Conservation (phyloP, 2,329 filamentous ascomycete species). For the Xylaria sp. region DNA sequence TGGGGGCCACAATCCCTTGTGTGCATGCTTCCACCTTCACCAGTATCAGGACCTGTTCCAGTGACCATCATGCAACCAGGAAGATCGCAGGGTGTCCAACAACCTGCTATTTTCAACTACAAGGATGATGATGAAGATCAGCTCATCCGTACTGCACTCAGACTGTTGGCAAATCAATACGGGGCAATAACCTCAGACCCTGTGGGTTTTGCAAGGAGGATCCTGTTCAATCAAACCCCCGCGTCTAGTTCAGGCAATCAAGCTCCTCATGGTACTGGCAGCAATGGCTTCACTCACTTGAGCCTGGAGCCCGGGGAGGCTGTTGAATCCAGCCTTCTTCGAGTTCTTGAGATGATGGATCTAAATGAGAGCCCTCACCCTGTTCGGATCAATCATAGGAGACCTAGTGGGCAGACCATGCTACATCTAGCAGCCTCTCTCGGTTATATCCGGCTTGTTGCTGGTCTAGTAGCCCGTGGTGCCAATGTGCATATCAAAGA, state of each 20-base stretch:
- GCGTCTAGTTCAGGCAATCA: constrained; percentile 58
- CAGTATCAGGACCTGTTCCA: constrained; percentile 73
- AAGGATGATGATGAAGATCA: constrained; percentile 76
- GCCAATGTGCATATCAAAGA: constrained; percentile 80
- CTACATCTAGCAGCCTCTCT: constrained; percentile 82
- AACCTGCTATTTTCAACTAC: constrained; percentile 75
- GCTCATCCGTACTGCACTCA: constrained; percentile 74
- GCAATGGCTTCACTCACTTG: constrained; percentile 52
- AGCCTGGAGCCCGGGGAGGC: constrained; percentile 55
- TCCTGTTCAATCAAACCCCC: constrained; percentile 60
- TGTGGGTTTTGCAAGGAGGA: constrained; percentile 69
- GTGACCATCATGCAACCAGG: constrained; percentile 72
- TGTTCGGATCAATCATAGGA: constrained; percentile 73
- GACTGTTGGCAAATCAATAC: constrained; percentile 72
- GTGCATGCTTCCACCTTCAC: constrained; percentile 78
- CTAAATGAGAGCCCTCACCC: constrained; percentile 77
- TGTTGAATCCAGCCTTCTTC: constrained; percentile 75
- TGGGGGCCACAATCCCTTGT: constrained; percentile 85
- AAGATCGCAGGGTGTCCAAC: constrained; percentile 47
- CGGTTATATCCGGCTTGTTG: constrained; percentile 79
- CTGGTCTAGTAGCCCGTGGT: constrained; percentile 80
- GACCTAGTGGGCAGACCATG: constrained; percentile 79
- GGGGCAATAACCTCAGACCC: constrained; percentile 70
- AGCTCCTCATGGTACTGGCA: constrained; percentile 54
- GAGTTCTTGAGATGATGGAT: constrained; percentile 81